A percentile compares a stretch with the other conserved stretches of the same genome.
Conservation (phyloP, 805 yeast genomes). For the Wickerhamomyces alni region DNA sequence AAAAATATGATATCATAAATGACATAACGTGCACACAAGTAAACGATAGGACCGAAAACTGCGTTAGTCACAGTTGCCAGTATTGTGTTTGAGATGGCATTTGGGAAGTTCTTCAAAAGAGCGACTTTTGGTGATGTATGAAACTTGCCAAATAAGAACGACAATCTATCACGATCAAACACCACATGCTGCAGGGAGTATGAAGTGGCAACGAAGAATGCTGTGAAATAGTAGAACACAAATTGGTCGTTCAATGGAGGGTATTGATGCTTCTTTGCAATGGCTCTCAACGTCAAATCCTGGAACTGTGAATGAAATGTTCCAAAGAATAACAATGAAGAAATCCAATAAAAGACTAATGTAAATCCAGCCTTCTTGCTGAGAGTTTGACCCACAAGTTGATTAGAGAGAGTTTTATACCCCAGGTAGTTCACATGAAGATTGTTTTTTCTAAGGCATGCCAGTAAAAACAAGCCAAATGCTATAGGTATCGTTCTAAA, state of each 20-base stretch:
- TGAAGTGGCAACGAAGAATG: conserved; percentile 32
- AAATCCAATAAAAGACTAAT: conserved; percentile 17
- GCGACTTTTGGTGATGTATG: conserved; percentile 32
- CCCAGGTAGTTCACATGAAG: conserved; percentile 32
- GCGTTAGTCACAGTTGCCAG: conserved; percentile 22
- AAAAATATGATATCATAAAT: conserved; percentile 34
- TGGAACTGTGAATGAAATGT: conserved; percentile 19
- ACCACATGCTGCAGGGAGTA: conserved; percentile 48
- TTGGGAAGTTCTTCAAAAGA: conserved; percentile 22
- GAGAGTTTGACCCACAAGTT: conserved; percentile 19
- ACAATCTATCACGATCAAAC: conserved; percentile 49
- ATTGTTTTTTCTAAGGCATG: conserved; percentile 34
- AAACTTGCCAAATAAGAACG: conserved; percentile 34
- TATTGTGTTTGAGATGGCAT: conserved; percentile 33
- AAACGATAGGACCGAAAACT: conserved; percentile 33
- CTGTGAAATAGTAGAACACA: conserved; percentile 45
- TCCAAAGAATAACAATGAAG: conserved; percentile 19
- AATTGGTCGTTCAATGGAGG: conserved; percentile 37
- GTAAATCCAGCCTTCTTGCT: conserved; percentile 20
- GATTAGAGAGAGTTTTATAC: conserved; percentile 25
- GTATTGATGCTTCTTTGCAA: conserved; percentile 33
- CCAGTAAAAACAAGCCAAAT: conserved; percentile 26
- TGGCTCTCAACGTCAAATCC: conserved; percentile 18
- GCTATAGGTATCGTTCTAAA: conserved; percentile 24
- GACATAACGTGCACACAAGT: conserved; percentile 33